Evolutionary conservation across 495 filamentous ascomycete genomes (phyloP).

Genomic region (Trichocladium antarcticum): DNA sequence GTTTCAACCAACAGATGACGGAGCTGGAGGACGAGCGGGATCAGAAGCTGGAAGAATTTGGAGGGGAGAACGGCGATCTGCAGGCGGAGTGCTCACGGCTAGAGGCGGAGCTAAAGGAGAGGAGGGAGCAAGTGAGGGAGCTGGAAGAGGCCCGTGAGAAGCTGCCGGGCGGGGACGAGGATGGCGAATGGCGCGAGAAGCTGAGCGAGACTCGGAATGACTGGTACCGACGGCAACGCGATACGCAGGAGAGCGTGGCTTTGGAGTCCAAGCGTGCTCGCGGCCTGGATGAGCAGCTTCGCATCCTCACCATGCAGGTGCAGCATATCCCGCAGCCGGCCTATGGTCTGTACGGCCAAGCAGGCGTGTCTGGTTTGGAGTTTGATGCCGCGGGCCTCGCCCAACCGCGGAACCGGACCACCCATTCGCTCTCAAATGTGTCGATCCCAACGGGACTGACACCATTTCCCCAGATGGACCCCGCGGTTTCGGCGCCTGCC

Average conservation of each 20-base stretch:
- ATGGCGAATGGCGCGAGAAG: conserved; percentile 42
- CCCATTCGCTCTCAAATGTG: conserved; percentile 44
- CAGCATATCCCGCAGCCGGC: conserved; percentile 28
- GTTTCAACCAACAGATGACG: conserved; percentile 34
- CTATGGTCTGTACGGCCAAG: conserved; percentile 32
- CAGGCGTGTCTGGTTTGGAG: conserved; percentile 38
- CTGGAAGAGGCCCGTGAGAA: conserved; percentile 44
- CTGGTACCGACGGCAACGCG: conserved; percentile 36
- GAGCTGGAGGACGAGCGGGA: conserved; percentile 36
- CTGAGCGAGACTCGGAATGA: conserved; percentile 32
- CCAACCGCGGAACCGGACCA: conserved; percentile 43
- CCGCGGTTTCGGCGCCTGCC: conserved; percentile 20
- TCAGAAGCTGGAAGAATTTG: conserved; percentile 24
- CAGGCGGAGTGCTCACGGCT: conserved; percentile 29
- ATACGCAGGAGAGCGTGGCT: conserved; percentile 32
- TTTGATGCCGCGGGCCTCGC: conserved; percentile 38
- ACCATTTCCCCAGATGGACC: conserved; percentile 31
- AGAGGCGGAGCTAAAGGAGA: conserved; percentile 39
- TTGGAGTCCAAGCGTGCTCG: conserved; percentile 27
- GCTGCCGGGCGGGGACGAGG: conserved; percentile 43
- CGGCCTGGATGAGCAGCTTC: conserved; percentile 32
- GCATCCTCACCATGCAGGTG: conserved; percentile 24
- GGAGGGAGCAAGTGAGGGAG: conserved; percentile 39
- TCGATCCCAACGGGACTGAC: conserved; percentile 31
- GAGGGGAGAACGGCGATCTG: conserved; percentile 21